Evolutionary conservation across 495 filamentous ascomycete genomes (phyloP), one percentile per base, ranked within the genome.

Genomic region (Evansstolkia leycettana): DNA sequence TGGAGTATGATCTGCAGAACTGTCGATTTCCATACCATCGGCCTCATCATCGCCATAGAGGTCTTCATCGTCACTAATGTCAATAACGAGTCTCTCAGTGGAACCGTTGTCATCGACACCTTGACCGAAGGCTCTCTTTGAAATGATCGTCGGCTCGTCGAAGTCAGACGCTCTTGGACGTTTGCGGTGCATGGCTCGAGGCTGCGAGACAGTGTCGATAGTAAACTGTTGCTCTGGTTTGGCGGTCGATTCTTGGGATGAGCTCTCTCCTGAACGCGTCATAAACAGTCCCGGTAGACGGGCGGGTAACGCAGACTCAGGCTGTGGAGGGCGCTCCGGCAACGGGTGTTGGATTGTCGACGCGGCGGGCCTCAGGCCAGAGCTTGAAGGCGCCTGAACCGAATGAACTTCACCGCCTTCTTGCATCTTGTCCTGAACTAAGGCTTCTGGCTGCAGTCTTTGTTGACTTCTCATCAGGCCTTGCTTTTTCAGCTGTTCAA

Each of bases 91-190:
- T 33, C 54, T 60, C 23, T 51, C 47, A 9, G 52, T 47, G 3
- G 40, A 31, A 20, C 37, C 25, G 11, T 26, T 23, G 9, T 42
- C 34, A 16, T 37, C 45, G 5, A 37, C 39, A 11, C 47, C 46
- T 2, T 56, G 70, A 20, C 67, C 73, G 41, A 80, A 81, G 11
- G 73, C 68, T 33, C 76, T 73, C 48, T 84, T 90, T 18, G 65
- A 47, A n/a, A 66, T 51, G 11, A 58, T 47, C 13, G 60, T 33
- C 33, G 61, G 36, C 42, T 74, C 61, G 39, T 75, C 74, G 28
- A 93, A 88, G 49, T 93, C 87, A 10, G 83, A 70, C 24, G 87
- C 86, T 28, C 82, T 80, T n/a, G 83, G 84, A 14, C 88, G 78
- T 54, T 94, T 94, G 13, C 80, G 72, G 34, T 64, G 58, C 24